Percentiles rank a stretch among this genome's conserved stretches.
Conservation (phyloP, 2,329 filamentous ascomycete species). For the Fusarium sp. region DNA sequence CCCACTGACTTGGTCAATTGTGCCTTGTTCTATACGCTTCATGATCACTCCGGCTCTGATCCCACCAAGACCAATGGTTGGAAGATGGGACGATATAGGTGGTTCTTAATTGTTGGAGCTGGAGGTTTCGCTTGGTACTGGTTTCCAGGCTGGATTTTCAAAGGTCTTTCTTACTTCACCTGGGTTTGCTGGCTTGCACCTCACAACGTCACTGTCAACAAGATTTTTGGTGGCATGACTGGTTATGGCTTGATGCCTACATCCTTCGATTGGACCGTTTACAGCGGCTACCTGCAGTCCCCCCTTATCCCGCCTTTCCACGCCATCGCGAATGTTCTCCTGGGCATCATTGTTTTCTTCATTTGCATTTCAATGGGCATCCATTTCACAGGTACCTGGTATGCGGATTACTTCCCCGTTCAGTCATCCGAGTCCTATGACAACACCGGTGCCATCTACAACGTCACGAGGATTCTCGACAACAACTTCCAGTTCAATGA, state of each 20-base stretch:
- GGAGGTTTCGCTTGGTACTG: conserved; percentile 69
- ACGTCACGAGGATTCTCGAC: conserved; percentile 71
- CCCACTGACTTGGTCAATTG: conserved; percentile 67
- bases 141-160: conserved; percentile 73
- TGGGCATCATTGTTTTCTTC: conserved; percentile 67
- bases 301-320: conserved; percentile 66
- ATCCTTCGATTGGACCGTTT: conserved; percentile 67
- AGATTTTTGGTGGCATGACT: conserved; percentile 70
- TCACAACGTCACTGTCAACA: conserved; percentile 69
- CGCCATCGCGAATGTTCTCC: conserved; percentile 67
- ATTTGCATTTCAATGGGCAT: conserved; percentile 68
- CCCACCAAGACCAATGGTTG: conserved; percentile 69
- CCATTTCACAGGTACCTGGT: conserved; percentile 69
- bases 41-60: conserved; percentile 60
- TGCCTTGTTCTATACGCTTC: conserved; percentile 63
- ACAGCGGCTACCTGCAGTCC: conserved; percentile 63
- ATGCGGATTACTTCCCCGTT: conserved; percentile 71
- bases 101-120: conserved; percentile 69
- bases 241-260: conserved; percentile 71
- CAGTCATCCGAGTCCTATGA: conserved; percentile 72
- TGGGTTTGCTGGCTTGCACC: conserved; percentile 73
- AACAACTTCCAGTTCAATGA: conserved; percentile 68
- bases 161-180: conserved; percentile 72
- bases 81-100: conserved; percentile 72
- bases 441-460: conserved; percentile 71